Evolutionary conservation across 768 basidiomycete species (phyloP).

Genomic region (Erythrobasidium yunnanense): DNA sequence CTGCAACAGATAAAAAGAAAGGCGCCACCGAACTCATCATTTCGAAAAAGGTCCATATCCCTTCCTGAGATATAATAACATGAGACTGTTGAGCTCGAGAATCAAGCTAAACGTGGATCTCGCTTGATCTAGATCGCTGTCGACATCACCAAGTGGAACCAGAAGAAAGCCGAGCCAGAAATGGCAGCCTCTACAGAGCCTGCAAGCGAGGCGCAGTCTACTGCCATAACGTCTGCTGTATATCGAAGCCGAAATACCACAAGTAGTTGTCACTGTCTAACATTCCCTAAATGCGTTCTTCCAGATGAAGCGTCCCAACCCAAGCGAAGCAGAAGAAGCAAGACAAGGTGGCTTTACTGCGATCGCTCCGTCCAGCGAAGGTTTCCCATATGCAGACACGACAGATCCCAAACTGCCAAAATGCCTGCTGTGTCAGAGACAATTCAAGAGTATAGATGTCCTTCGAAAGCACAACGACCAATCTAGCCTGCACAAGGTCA

Average conservation of each 20-base stretch:
- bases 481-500: constrained; percentile 90
- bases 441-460: constrained; percentile 79
- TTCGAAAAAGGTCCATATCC: constrained; percentile 29
- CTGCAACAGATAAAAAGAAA: constrained; percentile 12
- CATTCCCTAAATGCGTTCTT: constrained; percentile 1
- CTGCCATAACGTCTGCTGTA: background rate
- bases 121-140: constrained; percentile 56
- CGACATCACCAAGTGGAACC: constrained; percentile 95
- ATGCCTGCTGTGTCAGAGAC: constrained; percentile 81
- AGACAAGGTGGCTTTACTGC: too few relatives aligned
- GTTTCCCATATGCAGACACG: constrained; percentile 74
- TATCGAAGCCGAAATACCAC: background rate
- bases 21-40: constrained; percentile 30
- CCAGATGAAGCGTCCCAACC: too few relatives aligned
- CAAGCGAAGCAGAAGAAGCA: too few relatives aligned
- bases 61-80: background rate
- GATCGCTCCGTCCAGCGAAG: too few relatives aligned
- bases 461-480: constrained; percentile 81
- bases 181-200: background rate
- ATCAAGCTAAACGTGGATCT: background rate
- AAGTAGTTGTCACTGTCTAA: background rate
- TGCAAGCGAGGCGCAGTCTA: background rate
- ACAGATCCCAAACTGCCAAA: constrained; percentile 48
- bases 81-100: background rate
- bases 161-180: constrained; percentile 76